Evolutionary conservation across 2,329 filamentous ascomycete genomes (phyloP).

Genomic region (Huntiella omanensis): DNA sequence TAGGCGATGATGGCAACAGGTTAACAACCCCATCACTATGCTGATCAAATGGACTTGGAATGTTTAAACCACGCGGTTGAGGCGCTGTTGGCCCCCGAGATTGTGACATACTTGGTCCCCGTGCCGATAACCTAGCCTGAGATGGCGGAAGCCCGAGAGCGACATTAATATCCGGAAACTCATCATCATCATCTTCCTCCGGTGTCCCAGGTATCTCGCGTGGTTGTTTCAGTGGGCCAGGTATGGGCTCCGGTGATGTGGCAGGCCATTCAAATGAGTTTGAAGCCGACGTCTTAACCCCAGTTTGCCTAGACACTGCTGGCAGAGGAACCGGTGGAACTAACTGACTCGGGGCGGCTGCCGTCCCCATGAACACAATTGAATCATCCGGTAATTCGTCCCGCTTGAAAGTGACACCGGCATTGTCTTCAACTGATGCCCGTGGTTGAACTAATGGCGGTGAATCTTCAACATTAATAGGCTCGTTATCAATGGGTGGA

Average conservation of each 20-base stretch:
- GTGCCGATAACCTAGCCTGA: background rate
- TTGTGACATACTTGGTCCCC: no score
- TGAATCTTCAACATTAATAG: no score
- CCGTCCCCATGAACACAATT: slow-evolving; percentile 32
- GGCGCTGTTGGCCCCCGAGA: no score
- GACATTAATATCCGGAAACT: slow-evolving; percentile 7
- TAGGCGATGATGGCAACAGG: background rate
- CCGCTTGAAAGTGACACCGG: no score
- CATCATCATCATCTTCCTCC: background rate
- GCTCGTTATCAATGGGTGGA: no score
- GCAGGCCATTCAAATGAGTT: background rate
- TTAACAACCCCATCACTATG: no score
- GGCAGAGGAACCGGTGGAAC: slow-evolving; percentile 16
- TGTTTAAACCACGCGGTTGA: no score
- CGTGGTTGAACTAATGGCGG: no score
- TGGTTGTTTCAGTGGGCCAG: background rate
- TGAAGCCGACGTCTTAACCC: background rate
- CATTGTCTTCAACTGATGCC: no score
- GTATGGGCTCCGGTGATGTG: background rate
- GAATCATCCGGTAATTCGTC: no score
- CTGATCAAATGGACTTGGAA: no score
- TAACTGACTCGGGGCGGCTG: slow-evolving; percentile 30
- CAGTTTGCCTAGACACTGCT: background rate
- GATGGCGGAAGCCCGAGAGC: slow-evolving; percentile 5
- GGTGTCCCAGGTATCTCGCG: no score